Evolutionary conservation across 768 basidiomycete genomes (phyloP).

Genomic region (Hypsizygus marmoreus): DNA sequence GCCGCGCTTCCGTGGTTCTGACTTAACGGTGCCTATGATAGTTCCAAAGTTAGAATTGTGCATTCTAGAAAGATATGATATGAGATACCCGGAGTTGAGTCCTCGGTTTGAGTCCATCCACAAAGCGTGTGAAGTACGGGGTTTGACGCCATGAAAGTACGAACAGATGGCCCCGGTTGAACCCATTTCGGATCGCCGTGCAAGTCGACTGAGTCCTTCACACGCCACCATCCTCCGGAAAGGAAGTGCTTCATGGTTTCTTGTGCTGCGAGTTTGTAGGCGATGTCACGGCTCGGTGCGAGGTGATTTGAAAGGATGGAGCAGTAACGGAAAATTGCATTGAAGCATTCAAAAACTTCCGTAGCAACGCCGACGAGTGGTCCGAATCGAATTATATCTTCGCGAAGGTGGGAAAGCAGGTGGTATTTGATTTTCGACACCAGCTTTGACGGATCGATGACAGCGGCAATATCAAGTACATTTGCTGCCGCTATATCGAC

Average conservation of each 20-base stretch:
- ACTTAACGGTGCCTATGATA: slow-evolving; percentile 9
- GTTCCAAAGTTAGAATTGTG: background rate
- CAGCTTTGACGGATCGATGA: slow-evolving; percentile 36
- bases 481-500: slow-evolving; percentile 31
- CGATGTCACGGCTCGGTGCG: slow-evolving; percentile 45
- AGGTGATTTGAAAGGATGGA: slow-evolving; percentile 44
- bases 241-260: slow-evolving; percentile 32
- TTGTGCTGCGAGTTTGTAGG: slow-evolving; percentile 28
- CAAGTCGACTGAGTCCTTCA: no score
- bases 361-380: slow-evolving; percentile 36
- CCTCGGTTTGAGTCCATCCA: slow-evolving; percentile 12
- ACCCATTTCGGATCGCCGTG: slow-evolving; percentile 13
- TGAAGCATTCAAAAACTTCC: slow-evolving; percentile 41
- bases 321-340: slow-evolving; percentile 41
- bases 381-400: slow-evolving; percentile 37
- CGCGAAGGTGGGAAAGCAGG: slow-evolving; percentile 32
- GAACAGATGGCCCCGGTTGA: slow-evolving; percentile 16
- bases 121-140: slow-evolving; percentile 17
- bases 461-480: slow-evolving; percentile 35
- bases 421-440: slow-evolving; percentile 37
- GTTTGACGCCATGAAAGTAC: slow-evolving; percentile 16
- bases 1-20: slow-evolving; percentile 8
- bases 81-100: slow-evolving; percentile 7
- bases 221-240: slow-evolving; percentile 32
- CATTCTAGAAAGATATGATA: slow-evolving; percentile 2